Conservation (phyloP, 345 rosid genomes). For the Isatis tinctoria region DNA sequence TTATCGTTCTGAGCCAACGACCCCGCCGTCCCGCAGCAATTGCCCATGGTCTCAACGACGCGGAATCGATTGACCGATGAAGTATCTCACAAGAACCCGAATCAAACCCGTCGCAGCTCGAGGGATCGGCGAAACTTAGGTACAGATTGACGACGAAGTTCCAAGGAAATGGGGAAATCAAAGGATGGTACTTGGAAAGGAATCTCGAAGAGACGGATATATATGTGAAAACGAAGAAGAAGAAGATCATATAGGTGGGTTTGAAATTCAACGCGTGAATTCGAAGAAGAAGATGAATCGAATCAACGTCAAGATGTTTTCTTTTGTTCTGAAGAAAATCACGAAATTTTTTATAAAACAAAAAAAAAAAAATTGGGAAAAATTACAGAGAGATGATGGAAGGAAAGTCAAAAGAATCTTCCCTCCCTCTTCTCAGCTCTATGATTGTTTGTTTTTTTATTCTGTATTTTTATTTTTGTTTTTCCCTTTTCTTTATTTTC, state of each 20-base stretch:
- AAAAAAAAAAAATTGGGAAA: not conserved
- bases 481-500: not conserved
- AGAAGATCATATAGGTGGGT: not conserved
- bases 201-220: not conserved
- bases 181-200: not conserved
- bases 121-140: not conserved
- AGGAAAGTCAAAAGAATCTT: slow-evolving; percentile 33
- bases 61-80: not conserved
- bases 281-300: slow-evolving; percentile 10
- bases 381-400: slow-evolving; percentile 3
- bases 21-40: slow-evolving; percentile 69
- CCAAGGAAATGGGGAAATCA: not conserved
- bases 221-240: slow-evolving; percentile 8
- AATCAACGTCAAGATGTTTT: not conserved
- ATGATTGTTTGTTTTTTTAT: slow-evolving; percentile 2
- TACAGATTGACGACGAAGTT: not conserved
- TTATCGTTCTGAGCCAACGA: slow-evolving; percentile 29
- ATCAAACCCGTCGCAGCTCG: not conserved
- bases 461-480: not conserved
- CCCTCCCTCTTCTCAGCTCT: slow-evolving; percentile 18
- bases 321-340: not conserved
- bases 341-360: not conserved
- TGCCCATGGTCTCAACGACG: slow-evolving; percentile 55
- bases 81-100: not conserved
- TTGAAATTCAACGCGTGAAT: slow-evolving; percentile 22